A percentile compares a stretch with the other conserved stretches of the same genome.
These are phyloP conservation scores for Patellifolia procumbens DNA, from an alignment of 179 eudicot species.

Conservation along the genomic window DNA sequence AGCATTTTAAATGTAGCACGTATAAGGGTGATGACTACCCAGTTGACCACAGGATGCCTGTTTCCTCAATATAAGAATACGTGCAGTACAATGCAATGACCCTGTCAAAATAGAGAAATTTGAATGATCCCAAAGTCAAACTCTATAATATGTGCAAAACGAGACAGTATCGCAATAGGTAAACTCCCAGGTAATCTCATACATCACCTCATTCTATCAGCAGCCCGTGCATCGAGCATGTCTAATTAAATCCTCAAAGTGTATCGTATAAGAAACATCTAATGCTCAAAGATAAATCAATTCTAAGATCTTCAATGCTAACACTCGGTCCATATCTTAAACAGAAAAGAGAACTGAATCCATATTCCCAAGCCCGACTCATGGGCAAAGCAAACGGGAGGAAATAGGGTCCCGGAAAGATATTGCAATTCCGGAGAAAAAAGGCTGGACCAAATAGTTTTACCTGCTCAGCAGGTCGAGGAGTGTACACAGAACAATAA, in stretches of 20 bases:
- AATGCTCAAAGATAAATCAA: background rate
- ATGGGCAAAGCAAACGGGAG: background rate
- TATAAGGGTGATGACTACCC: background rate
- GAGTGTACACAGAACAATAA: slow-evolving; percentile 62
- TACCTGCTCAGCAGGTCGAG: slow-evolving; percentile 78
- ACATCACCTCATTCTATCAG: background rate
- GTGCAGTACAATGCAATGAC: background rate
- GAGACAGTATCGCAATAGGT: background rate
- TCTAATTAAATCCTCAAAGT: background rate
- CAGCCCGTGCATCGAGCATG: background rate
- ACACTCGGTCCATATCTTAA: background rate
- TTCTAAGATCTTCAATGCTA: background rate
- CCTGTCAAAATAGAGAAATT: background rate
- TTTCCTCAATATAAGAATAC: background rate
- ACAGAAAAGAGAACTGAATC: background rate
- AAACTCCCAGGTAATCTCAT: background rate
- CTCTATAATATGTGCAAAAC: background rate
- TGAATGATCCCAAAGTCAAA: background rate
- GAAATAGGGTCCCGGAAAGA: background rate
- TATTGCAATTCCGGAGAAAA: background rate
- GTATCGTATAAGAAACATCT: background rate
- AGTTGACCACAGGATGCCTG: background rate
- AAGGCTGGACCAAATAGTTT: background rate
- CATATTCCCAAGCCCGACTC: slow-evolving; percentile 14
- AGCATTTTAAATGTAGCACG: background rate